Percentiles rank a stretch among this genome's conserved stretches.
Evolutionary conservation across 2,329 filamentous ascomycete species (phyloP).

Genomic region (Paecilomyces sp.): DNA sequence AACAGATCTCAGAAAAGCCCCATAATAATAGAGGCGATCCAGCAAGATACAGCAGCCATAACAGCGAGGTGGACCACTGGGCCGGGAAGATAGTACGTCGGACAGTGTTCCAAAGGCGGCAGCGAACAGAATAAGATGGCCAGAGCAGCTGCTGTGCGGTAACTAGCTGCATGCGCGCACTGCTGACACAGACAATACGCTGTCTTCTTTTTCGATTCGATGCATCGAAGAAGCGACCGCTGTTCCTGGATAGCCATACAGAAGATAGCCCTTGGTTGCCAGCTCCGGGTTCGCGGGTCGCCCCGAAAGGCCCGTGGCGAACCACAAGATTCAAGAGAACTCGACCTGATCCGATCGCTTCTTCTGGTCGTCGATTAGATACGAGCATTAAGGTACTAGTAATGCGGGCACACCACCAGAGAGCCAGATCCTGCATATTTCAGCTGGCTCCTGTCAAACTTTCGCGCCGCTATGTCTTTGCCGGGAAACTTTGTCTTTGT

Average conservation of each 20-base stretch:
- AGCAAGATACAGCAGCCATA: neutral
- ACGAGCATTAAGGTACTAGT: neutral
- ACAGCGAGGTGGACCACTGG: neutral
- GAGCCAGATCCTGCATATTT: neutral
- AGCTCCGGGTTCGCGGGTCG: neutral
- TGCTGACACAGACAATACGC: neutral
- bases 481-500: neutral
- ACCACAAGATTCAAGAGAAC: neutral
- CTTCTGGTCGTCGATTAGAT: neutral
- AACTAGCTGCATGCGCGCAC: neutral
- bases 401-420: neutral
- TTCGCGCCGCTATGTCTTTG: neutral
- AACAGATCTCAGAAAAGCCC: neutral
- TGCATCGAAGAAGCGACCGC: neutral
- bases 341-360: neutral
- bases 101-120: neutral
- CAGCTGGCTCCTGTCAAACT: neutral
- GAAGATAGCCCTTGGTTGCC: neutral
- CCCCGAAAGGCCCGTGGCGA: neutral
- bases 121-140: neutral
- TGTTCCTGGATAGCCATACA: neutral
- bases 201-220: neutral
- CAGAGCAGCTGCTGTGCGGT: neutral
- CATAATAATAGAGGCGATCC: neutral
- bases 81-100: neutral